Evolutionary conservation across 1,284 basidiomycete species (phyloP).

Genomic region (Apiotrichum domesticum): DNA sequence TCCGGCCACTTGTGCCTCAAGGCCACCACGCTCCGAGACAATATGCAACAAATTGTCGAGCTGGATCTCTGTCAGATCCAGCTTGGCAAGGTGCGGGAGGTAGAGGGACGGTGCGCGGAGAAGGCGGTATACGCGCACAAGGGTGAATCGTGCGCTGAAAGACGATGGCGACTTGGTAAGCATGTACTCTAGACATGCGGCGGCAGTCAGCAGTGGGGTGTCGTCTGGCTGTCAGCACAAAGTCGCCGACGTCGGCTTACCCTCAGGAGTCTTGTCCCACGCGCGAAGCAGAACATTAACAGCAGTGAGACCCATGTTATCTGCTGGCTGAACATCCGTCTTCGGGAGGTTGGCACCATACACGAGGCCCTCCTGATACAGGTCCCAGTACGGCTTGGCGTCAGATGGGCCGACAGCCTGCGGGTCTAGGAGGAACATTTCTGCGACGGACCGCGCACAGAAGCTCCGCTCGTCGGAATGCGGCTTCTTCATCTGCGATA

Average conservation of each 20-base stretch:
- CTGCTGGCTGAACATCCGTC: conserved; percentile 37
- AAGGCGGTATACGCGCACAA: conserved; percentile 31
- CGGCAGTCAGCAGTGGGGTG: conserved; percentile 19
- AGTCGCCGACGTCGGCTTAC: background rate
- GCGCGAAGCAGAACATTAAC: conserved; percentile 23
- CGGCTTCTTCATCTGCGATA: background rate
- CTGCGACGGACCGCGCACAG: conserved; percentile 21
- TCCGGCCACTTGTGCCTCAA: conserved; percentile 19
- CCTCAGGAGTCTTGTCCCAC: conserved; percentile 11
- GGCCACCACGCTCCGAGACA: conserved; percentile 25
- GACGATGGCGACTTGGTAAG: conserved; percentile 20
- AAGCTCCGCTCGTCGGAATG: conserved; percentile 26
- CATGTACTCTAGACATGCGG: conserved; percentile 21
- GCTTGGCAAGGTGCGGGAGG: conserved; percentile 14
- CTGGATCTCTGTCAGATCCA: conserved; percentile 33
- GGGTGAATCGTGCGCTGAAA: conserved; percentile 24
- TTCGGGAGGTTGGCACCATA: conserved; percentile 32
- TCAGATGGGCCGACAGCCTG: conserved; percentile 8
- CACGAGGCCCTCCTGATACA: conserved; percentile 27
- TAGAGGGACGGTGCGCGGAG: conserved; percentile 24
- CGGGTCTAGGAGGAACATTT: conserved; percentile 20
- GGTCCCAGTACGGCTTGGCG: conserved; percentile 19
- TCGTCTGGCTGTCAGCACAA: conserved; percentile 6
- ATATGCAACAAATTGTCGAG: conserved; percentile 35
- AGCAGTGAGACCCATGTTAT: conserved; percentile 28